Evolutionary conservation across 805 yeast species (phyloP).

Genomic region (Hanseniaspora taiwanica): DNA sequence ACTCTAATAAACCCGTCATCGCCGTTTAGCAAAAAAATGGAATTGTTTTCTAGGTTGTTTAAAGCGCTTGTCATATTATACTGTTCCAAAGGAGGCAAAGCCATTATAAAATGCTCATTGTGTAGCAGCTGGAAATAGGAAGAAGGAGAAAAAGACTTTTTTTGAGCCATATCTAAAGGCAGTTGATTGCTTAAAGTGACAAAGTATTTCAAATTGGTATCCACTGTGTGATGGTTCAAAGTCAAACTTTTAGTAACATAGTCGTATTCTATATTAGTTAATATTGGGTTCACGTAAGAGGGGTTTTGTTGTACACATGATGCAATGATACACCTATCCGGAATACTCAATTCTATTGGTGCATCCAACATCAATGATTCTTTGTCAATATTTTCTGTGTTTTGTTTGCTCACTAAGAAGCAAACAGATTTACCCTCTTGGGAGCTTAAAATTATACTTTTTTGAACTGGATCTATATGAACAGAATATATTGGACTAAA

Average conservation of each 20-base stretch:
- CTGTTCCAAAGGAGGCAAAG: constrained; percentile 41
- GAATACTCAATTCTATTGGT: constrained; percentile 56
- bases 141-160: too few relatives aligned
- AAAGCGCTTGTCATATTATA: constrained; percentile 11
- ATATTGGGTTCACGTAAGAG: constrained; percentile 72
- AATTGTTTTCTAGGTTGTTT: constrained; percentile 1
- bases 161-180: too few relatives aligned
- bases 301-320: constrained; percentile 16
- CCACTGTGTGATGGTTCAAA: constrained; percentile 66
- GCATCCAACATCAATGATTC: constrained; percentile 34
- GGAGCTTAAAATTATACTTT: constrained; percentile 61
- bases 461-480: constrained; percentile 53
- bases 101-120: constrained; percentile 40
- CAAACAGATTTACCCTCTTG: constrained; percentile 64
- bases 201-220: constrained; percentile 73
- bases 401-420: constrained; percentile 42
- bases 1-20: constrained; percentile 40
- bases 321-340: constrained; percentile 35
- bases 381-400: constrained; percentile 22
- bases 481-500: constrained; percentile 63
- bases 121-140: constrained; percentile 23
- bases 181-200: too few relatives aligned
- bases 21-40: constrained; percentile 23
- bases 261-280: constrained; percentile 26
- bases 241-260: constrained; percentile 18